Evolutionary conservation across 2,329 filamentous ascomycete genomes (phyloP).

Genomic region (Neospermospora avenae): DNA sequence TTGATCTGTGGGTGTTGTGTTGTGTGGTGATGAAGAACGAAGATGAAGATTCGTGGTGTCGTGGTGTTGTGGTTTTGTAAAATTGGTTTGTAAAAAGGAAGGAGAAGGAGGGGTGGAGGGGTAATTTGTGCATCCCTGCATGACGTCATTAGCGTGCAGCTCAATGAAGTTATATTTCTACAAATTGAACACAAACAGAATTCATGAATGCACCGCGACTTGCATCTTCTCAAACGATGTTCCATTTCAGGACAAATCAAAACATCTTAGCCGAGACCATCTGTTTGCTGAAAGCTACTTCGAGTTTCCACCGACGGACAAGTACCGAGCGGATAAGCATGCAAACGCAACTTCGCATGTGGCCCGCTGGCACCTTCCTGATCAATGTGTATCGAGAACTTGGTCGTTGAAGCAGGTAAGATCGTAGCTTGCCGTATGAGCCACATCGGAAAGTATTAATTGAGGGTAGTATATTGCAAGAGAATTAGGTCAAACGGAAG

Average conservation of each 20-base stretch:
- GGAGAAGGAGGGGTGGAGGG: neutral
- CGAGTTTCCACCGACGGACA: too few species aligned
- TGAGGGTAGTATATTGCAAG: too few species aligned
- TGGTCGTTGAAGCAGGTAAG: too few species aligned
- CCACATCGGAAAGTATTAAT: too few species aligned
- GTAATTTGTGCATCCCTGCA: neutral
- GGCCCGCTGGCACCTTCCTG: too few species aligned
- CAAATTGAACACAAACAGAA: neutral
- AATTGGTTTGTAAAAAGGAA: neutral
- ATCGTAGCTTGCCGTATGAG: too few species aligned
- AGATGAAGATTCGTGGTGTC: neutral
- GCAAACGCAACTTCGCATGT: too few species aligned
- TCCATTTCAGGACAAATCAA: neutral
- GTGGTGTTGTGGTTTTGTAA: neutral
- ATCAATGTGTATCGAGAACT: too few species aligned
- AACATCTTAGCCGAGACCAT: too few species aligned
- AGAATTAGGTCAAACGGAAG: too few species aligned
- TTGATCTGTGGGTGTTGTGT: neutral
- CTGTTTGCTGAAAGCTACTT: too few species aligned
- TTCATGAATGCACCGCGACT: neutral
- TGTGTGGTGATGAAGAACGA: neutral
- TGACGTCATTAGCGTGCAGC: slow-evolving; percentile 1
- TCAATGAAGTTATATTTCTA: neutral
- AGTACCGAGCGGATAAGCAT: too few species aligned
- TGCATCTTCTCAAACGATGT: neutral